These are phyloP conservation scores for Alternaria panax DNA, from an alignment of 2,329 filamentous ascomycete genomes.

Conservation along the genomic window DNA sequence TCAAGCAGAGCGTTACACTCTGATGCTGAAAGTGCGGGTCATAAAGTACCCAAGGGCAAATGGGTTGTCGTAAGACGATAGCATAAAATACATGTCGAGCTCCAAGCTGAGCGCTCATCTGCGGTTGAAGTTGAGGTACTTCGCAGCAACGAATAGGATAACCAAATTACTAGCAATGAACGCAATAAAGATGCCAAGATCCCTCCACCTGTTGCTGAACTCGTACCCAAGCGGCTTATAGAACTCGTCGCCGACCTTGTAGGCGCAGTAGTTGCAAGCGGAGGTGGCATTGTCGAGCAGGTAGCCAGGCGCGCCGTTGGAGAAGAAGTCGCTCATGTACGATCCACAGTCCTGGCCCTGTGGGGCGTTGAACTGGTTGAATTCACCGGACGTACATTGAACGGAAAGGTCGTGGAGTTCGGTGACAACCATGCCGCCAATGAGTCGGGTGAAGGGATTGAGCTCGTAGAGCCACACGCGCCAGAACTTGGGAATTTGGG, in stretches of 20 bases:
- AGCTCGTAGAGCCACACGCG: constrained; percentile 82
- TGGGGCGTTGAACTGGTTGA: constrained; percentile 74
- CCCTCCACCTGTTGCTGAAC: constrained; percentile 78
- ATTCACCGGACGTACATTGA: constrained; percentile 66
- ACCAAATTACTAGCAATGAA: constrained; percentile 82
- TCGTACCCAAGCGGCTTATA: constrained; percentile 71
- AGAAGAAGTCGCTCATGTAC: constrained; percentile 78
- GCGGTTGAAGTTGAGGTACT: constrained; percentile 57
- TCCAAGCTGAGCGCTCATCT: constrained; percentile 24
- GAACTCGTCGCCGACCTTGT: constrained; percentile 80
- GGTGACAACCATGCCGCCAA: constrained; percentile 80
- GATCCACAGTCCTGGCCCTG: constrained; percentile 71
- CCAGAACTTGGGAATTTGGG: constrained; percentile 82
- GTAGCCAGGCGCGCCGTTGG: constrained; percentile 73
- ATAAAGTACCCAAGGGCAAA: background rate
- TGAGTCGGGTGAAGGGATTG: constrained; percentile 82
- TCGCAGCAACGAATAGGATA: constrained; percentile 65
- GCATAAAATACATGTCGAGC: background rate
- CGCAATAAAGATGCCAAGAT: constrained; percentile 78
- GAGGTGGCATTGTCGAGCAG: constrained; percentile 70
- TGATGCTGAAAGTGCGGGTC: background rate
- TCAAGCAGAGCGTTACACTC: background rate
- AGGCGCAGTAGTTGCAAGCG: constrained; percentile 82
- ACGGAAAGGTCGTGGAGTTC: constrained; percentile 74
- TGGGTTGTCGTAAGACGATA: background rate